Base-by-base conservation (phyloP, 2,329 filamentous ascomycete species). In the Onygena corvina region DNA sequence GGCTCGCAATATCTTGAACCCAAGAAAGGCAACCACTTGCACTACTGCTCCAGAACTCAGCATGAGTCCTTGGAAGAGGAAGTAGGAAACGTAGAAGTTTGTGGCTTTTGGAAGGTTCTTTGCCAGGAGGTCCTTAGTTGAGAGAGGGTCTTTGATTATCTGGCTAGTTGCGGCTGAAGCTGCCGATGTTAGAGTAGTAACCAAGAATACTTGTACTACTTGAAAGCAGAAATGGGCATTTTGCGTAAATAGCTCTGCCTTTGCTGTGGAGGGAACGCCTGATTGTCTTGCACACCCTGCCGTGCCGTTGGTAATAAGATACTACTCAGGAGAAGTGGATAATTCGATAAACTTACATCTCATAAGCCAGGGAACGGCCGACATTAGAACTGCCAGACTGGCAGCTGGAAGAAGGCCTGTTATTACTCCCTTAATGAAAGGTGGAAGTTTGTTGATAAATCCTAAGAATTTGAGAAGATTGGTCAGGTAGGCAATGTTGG, bases 61-160 rank as follows among this genome's bases (percentile, higher is more conserved):
- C 3, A 80, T 81, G 38, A 96, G 64, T 25, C 90, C 92, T 64
- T 96, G 89, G 1, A 98, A 81, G 20, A 96, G 77, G 59, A 96
- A 94, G 69, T 95, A 98, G 0, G 84, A 88, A 11, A 96, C 83
- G 66, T 95, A 98, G 61, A 95, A 93, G 66, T 94, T 96, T 52
- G 87, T 90, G 0, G 88, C 83, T 56, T 82, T 85, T 14, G 92
- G 92, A 2, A 98, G 71, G 54, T 86, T 84, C 34, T 75, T 62
- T 0, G 88, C 83, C 7, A 94, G 72, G 4, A 92, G 70, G 8
- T 69, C 70, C 1, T 86, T 81, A 3, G 78, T 76, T 0, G 72
- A 72, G 6, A 73, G 65, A 0, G 88, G 87, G 35, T 86, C 63
- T 1, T 81, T 55, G 20, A 80, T 70, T 46, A 93, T 82, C 36